Base-by-base conservation (phyloP, 2,329 filamentous ascomycete species). In the Alternaria novae-zelandiae region DNA sequence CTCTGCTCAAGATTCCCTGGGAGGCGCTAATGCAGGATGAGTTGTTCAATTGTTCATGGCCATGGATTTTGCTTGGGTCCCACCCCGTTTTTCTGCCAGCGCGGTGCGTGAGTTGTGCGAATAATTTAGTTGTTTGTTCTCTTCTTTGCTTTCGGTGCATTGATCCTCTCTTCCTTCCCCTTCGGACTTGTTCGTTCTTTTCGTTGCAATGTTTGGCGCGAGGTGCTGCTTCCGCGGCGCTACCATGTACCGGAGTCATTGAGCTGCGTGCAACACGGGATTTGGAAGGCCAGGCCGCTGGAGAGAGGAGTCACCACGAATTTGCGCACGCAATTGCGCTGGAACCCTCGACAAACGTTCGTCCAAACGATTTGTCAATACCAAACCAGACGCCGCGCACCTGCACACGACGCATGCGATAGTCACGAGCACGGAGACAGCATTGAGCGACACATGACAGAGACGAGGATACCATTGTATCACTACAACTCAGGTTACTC, bases 11-110 rank as follows among this genome's bases (percentile, higher is more conserved):
- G 63, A 66, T 73, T 71, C 64, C 73, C 72, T 74, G 70, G 70
- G 51, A 70, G 57, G 59, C 75, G 75, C 77, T 79, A 79, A 79
- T 78, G 77, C 74, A 76, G 65, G 73, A 76, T 79, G 77, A 76
- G 75, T 76, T 79, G 76, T 77, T 72, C 75, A 75, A 76, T 71
- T 74, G 73, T 69, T 68, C 61, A 66, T 64, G 70, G 67, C 67
- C 36, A 70, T 70, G 67, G 69, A 70, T 66, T 67, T 41, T 61
- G 58, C 66, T 66, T 66, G 62, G 70, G 64, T 70, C 66, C 70
- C 70, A 67, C 68, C 51, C 67, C 47, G 30, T 36, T 53, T 53
- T 53, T 50, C 54, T 70, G 68, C 66, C 66, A 69, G 66, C 69
- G 57, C 12, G 58, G 61, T 25, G 36, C 36, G 46, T 53, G 49